Base-by-base conservation (phyloP, 208 protist species). In the Trypanosoma boissoni region DNA sequence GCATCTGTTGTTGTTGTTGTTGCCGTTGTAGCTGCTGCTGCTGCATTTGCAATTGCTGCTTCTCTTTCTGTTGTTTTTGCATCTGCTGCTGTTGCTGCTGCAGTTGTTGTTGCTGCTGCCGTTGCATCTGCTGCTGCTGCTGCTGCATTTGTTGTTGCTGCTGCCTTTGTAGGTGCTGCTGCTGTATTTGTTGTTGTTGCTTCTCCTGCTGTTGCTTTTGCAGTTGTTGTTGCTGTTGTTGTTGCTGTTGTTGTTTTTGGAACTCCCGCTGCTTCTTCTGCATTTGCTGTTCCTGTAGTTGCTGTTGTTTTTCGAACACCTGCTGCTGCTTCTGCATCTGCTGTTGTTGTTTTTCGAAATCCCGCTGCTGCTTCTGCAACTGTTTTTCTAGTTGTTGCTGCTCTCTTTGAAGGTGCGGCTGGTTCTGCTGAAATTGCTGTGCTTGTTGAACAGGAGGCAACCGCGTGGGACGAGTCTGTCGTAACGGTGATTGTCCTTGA, bases 91-190 rank as follows among this genome's bases (percentile, higher is more conserved):
- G n/a, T n/a, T n/a, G n/a, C n/a, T n/a, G n/a, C n/a, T n/a, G n/a
- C n/a, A n/a, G n/a, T n/a, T n/a, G n/a, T n/a, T n/a, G n/a, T n/a
- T n/a, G n/a, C n/a, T n/a, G n/a, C n/a, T n/a, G n/a, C n/a, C n/a
- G n/a, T n/a, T n/a, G n/a, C n/a, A n/a, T n/a, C n/a, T n/a, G n/a
- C n/a, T n/a, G n/a, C n/a, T n/a, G n/a, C n/a, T n/a, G n/a, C n/a
- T n/a, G n/a, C n/a, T n/a, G n/a, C n/a, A n/a, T n/a, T n/a, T 45
- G 54, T 24, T 70, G 43, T 36, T 82, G 46, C 21, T 49, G 51
- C 4, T 23, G 54, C 55, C 78, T 44, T 5, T 50, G 50, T 34
- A 77, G 61, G 61, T n/a, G n/a, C n/a, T n/a, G n/a, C n/a, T n/a
- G n/a, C n/a, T 12, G 34, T 39, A 12, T 12, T 12, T 39, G 34